Base-by-base conservation (phyloP, 2,329 filamentous ascomycete species). In the Waltergamsia citrina region DNA sequence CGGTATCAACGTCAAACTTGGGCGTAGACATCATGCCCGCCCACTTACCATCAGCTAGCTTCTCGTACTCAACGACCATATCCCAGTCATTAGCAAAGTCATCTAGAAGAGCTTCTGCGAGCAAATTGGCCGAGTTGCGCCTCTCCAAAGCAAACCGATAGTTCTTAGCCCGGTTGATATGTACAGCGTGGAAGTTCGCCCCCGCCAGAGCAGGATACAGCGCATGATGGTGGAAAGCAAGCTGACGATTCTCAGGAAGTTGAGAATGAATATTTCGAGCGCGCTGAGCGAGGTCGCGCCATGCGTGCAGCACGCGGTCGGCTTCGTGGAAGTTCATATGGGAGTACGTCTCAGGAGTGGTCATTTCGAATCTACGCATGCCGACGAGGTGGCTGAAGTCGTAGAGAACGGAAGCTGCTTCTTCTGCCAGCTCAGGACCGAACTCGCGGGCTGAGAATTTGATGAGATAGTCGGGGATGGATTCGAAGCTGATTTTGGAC, bases 121-220 rank as follows among this genome's bases (percentile, higher is more conserved):
- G 23, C 11, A 18, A 43, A 38, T 71, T 71, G 35, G 67, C 59
- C 35, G 57, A 59, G 26, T 57, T 65, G 5, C 68, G 58, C 31
- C 64, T 53, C 46, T 72, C 62, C 10, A 48, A 42, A 2, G 62
- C 62, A 38, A 69, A 66, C 11, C 65, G 54, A 23, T 62, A 58
- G 45, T 67, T 65, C 41, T 54, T 55, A 0, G 60, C 63, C 60
- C 44, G 62, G 60, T 30, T 67, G 65, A 35, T 71, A 62, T 35
- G 57, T n/a, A 70, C 63, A 3, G 72, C 70, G 41, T 78, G 70
- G 17, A 73, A 54, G 6, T 77, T 61, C 10, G 27, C 28, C n/a
- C 71, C 75, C 4, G 72, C 74, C 14, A 71, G 59, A 11, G 71
- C 64, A 1, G 76, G 74, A 40, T 81, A 74, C 7, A 78, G 1